Conservation (phyloP, 768 basidiomycete genomes). For the Lactarius quietus region DNA sequence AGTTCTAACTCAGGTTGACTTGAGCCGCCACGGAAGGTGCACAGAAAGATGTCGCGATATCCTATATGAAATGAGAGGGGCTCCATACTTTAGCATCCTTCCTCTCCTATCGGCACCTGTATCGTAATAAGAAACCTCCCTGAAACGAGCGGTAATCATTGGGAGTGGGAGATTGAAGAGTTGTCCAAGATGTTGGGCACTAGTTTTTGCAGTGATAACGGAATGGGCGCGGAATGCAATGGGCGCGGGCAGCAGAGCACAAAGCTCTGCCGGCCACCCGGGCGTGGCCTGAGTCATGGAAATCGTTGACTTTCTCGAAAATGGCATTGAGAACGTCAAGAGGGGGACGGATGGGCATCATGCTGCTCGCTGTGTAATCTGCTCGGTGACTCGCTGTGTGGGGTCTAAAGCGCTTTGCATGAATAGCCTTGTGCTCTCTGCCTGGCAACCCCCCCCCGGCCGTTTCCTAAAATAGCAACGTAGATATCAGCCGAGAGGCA, state of each 20-base stretch:
- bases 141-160: not conserved
- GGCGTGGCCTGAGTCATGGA: not conserved
- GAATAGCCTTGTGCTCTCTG: too few relatives aligned
- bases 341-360: not conserved
- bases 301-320: not conserved
- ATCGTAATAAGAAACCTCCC: not conserved
- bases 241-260: not conserved
- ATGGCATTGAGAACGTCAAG: not conserved
- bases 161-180: not conserved
- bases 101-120: not conserved
- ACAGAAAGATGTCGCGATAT: not conserved
- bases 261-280: not conserved
- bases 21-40: not conserved
- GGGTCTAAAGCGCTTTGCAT: too few relatives aligned
- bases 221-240: not conserved
- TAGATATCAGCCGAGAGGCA: too few relatives aligned
- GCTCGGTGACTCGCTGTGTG: too few relatives aligned
- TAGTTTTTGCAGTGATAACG: not conserved
- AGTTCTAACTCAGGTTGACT: not conserved
- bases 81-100: not conserved
- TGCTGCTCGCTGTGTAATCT: too few relatives aligned
- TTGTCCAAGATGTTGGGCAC: not conserved
- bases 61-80: not conserved
- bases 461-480: too few relatives aligned
- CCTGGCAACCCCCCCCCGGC: too few relatives aligned